Conservation (phyloP, 202 grass and related monocot species). For the Zoysia matrella region DNA sequence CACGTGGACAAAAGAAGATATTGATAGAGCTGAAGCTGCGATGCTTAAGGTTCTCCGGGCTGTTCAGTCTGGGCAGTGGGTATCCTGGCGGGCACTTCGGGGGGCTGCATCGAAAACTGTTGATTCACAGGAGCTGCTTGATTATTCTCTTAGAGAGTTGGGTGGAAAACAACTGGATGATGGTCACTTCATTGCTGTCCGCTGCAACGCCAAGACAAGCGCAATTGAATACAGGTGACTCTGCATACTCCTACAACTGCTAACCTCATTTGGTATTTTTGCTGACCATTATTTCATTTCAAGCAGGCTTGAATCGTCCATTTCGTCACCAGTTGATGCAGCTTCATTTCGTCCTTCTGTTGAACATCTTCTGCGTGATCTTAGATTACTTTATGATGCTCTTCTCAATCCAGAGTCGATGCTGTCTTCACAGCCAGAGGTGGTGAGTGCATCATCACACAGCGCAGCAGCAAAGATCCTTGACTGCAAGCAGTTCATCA, state of each 20-base stretch:
- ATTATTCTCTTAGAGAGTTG: conserved; percentile 69
- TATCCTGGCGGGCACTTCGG: conserved; percentile 78
- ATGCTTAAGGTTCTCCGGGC: too few relatives aligned
- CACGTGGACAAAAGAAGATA: too few relatives aligned
- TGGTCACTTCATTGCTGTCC: too few relatives aligned
- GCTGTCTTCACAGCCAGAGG: conserved; percentile 64
- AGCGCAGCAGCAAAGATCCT: conserved; percentile 17
- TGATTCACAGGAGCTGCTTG: conserved; percentile 63
- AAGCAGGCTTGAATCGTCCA: conserved; percentile 71
- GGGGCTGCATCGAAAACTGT: conserved; percentile 74
- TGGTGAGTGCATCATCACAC: conserved; percentile 49
- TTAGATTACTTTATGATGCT: conserved; percentile 77
- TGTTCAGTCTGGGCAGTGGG: conserved; percentile 56
- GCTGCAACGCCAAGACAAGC: too few relatives aligned
- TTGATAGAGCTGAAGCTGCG: too few relatives aligned
- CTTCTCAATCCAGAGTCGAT: conserved; percentile 78
- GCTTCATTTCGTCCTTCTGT: conserved; percentile 51
- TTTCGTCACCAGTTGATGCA: conserved; percentile 20
- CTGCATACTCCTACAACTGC: conserved; percentile 4
- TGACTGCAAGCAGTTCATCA: too few relatives aligned
- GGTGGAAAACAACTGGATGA: conserved; percentile 59
- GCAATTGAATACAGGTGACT: conserved; percentile 75
- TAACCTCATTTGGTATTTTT: conserved; percentile 2
- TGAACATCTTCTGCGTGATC: conserved; percentile 69
- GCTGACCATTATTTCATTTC: conserved; percentile 32